Base-by-base conservation (phyloP, 805 yeast genomes). In the Candida alai region DNA sequence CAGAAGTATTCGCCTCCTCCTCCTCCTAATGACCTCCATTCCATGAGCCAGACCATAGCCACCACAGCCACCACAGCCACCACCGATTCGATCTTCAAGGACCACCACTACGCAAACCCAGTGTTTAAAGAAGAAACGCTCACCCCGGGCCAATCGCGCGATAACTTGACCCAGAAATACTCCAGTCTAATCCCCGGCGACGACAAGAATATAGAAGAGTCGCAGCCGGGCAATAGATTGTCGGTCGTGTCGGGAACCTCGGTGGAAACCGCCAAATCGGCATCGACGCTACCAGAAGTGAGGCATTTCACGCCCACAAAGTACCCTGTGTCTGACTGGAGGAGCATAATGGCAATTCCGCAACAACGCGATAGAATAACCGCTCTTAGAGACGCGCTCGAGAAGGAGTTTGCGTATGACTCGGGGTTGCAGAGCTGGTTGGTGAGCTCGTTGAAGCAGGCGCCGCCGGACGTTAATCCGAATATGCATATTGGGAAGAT, bases 351-450 rank as follows among this genome's bases (percentile, higher is more conserved):
- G 55, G 47, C 57, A 17, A 47, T 56, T 22, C 62, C 66, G 4
- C 70, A 67, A 39, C 60, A 74, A 2, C 55, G 50, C 24, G 69
- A 58, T 48, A 68, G 72, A 40, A 65, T 63, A 21, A 52, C 40
- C 36, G 65, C 60, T 27, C 65, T 66, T 41, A 60, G 57, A 40
- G 68, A 58, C 10, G 77, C 69, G 13, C 60, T 70, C 41, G 51
- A 39, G 15, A 68, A 61, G 37, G 75, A 70, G 35, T 37, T 52
- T 1, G 61, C 58, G 5, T 68, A 64, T 41, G 78, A 78, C 32
- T 66, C 80, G 0, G 85, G 85, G 1, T 54, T 81, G n/a, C 67
- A 67, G 16, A 59, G 65, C 2, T 81, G 84, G 81, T 60, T 78
- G 51, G 52, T 46, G 51, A 76, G 51, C 55, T 61, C 68, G 44